Evolutionary conservation across 352 stramenopile genomes (phyloP).

Genomic region (Globisporangium alternatum): DNA sequence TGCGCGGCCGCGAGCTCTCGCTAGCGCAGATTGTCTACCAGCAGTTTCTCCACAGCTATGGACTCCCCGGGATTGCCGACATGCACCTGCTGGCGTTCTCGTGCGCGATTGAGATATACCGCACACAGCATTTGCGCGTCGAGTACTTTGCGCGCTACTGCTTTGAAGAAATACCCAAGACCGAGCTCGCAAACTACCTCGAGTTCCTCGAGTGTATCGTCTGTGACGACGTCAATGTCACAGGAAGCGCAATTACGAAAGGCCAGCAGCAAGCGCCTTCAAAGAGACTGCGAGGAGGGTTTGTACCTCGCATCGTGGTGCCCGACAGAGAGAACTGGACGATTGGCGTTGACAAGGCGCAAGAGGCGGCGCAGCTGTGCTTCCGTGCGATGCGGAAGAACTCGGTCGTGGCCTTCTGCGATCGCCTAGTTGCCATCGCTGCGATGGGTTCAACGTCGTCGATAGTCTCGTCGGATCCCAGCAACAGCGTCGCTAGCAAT

Average conservation of each 20-base stretch:
- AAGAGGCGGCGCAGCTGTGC: slow-evolving; percentile 60
- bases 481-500: not conserved
- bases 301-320: slow-evolving; percentile 49
- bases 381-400: slow-evolving; percentile 75
- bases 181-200: slow-evolving; percentile 57
- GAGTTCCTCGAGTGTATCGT: slow-evolving; percentile 80
- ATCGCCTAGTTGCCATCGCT: slow-evolving; percentile 50
- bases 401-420: slow-evolving; percentile 54
- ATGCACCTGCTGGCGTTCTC: slow-evolving; percentile 78
- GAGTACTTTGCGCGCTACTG: slow-evolving; percentile 76
- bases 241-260: slow-evolving; percentile 1
- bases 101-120: slow-evolving; percentile 65
- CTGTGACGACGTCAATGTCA: slow-evolving; percentile 37
- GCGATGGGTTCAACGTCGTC: slow-evolving; percentile 32
- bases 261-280: slow-evolving; percentile 7
- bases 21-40: slow-evolving; percentile 79
- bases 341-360: slow-evolving; percentile 60
- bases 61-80: slow-evolving; percentile 68
- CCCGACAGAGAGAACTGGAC: slow-evolving; percentile 71
- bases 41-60: slow-evolving; percentile 81
- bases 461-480: slow-evolving; percentile 5
- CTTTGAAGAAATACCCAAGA: slow-evolving; percentile 62
- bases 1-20: slow-evolving; percentile 33
- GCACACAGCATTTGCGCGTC: slow-evolving; percentile 60
- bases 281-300: slow-evolving; percentile 35